Evolutionary conservation across 225 moss, liverwort and hornwort species (phyloP).

Genomic region (Bryum argenteum): DNA sequence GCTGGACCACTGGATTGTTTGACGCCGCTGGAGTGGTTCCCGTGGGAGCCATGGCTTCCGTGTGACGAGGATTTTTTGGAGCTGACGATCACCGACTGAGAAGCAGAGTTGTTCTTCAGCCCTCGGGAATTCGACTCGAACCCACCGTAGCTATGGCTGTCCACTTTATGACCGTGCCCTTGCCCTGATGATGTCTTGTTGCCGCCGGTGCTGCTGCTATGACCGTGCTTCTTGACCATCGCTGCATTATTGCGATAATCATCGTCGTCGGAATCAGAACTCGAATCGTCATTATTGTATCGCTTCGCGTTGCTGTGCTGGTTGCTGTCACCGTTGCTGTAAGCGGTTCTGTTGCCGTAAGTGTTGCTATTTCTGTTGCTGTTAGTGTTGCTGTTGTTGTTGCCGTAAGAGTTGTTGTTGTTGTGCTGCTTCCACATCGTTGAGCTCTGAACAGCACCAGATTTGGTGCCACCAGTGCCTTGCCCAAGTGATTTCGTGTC

Average conservation of each 20-base stretch:
- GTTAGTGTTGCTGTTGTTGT: not conserved
- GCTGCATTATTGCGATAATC: slow-evolving; percentile 23
- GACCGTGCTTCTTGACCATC: slow-evolving; percentile 30
- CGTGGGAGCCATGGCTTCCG: not conserved
- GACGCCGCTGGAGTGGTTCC: not conserved
- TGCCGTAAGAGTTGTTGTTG: not conserved
- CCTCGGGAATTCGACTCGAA: slow-evolving; percentile 19
- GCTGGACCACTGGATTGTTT: not conserved
- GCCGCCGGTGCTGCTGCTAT: not conserved
- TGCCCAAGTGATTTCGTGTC: not conserved
- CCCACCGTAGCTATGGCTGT: slow-evolving; percentile 11
- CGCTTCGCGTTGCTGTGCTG: slow-evolving; percentile 1
- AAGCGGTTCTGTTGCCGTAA: too few species aligned
- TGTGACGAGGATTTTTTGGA: slow-evolving; percentile 31
- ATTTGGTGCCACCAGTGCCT: not conserved
- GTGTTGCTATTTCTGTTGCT: too few species aligned
- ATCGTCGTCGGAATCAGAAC: slow-evolving; percentile 27
- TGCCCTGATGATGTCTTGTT: not conserved
- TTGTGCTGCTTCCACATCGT: slow-evolving; percentile 18
- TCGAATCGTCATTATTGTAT: slow-evolving; percentile 18
- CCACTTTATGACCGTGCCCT: slow-evolving; percentile 10
- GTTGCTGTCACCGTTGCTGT: slow-evolving; percentile 4
- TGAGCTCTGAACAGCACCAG: slow-evolving; percentile 9
- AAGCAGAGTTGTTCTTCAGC: slow-evolving; percentile 1
- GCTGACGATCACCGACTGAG: not conserved